These are phyloP conservation scores for Paxillus ammoniavirescens DNA, from an alignment of 768 basidiomycete genomes.

Conservation along the genomic window DNA sequence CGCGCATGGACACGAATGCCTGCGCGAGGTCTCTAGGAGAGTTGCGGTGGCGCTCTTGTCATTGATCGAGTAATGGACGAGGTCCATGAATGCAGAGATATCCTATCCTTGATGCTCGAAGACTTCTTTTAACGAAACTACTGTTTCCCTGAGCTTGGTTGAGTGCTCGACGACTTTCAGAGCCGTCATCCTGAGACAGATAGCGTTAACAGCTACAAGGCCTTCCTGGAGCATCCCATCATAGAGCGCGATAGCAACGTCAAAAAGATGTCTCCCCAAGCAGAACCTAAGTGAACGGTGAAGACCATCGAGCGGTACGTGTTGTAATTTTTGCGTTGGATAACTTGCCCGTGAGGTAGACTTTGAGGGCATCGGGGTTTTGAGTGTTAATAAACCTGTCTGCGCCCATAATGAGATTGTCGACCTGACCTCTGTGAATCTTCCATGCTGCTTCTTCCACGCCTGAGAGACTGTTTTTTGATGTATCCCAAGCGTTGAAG, in stretches of 20 bases:
- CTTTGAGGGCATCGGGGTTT: conserved; percentile 15
- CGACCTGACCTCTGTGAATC: conserved; percentile 20
- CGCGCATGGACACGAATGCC: conserved; percentile 17
- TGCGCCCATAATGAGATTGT: conserved; percentile 23
- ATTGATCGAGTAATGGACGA: conserved; percentile 20
- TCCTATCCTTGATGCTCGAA: conserved; percentile 19
- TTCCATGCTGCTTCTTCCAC: conserved; percentile 10
- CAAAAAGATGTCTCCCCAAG: conserved; percentile 36
- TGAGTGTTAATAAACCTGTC: conserved; percentile 26
- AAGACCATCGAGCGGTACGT: conserved; percentile 30
- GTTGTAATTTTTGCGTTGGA: conserved; percentile 26
- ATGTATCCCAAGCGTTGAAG: conserved; percentile 77
- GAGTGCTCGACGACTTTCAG: conserved; percentile 23
- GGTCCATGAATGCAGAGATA: conserved; percentile 24
- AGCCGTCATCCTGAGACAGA: conserved; percentile 42
- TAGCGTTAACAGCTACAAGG: conserved; percentile 34
- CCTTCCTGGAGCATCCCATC: conserved; percentile 41
- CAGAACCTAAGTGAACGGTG: conserved; percentile 41
- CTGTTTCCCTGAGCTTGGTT: background rate
- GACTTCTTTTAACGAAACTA: conserved; percentile 5
- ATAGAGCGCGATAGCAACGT: conserved; percentile 41
- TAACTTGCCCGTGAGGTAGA: conserved; percentile 21
- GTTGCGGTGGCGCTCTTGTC: conserved; percentile 11
- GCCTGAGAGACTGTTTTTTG: conserved; percentile 28
- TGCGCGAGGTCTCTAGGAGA: conserved; percentile 22